These are phyloP conservation scores for Penicillium odoratum DNA, from an alignment of 495 filamentous ascomycete species.

Conservation along the genomic window DNA sequence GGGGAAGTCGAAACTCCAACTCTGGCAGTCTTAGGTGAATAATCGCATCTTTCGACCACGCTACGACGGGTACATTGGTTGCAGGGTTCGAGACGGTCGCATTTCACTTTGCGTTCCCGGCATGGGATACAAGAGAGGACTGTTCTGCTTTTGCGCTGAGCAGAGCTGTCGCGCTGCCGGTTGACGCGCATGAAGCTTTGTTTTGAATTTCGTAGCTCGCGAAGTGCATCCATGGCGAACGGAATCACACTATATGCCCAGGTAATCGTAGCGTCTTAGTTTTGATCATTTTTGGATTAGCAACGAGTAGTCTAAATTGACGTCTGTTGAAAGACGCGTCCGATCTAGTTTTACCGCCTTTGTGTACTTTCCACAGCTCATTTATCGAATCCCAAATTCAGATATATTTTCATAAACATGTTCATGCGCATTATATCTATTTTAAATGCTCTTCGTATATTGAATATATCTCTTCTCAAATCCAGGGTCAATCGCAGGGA, in stretches of 20 bases:
- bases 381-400: too few species aligned
- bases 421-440: too few species aligned
- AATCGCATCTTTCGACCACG: not conserved
- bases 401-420: too few species aligned
- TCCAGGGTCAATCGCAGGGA: too few species aligned
- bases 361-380: too few species aligned
- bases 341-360: too few species aligned
- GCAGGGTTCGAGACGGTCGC: conserved; percentile 4
- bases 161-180: not conserved
- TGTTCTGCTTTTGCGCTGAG: conserved; percentile 3
- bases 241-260: not conserved
- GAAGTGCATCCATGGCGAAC: conserved; percentile 1
- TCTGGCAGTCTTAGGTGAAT: not conserved
- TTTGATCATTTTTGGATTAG: not conserved
- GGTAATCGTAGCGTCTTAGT: not conserved
- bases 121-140: conserved; percentile 3
- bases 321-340: too few species aligned
- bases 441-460: too few species aligned
- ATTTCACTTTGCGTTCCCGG: conserved; percentile 7
- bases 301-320: too few species aligned
- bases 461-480: too few species aligned
- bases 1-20: not conserved
- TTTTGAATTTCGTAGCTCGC: conserved; percentile 2
- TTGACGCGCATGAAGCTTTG: conserved; percentile 9
- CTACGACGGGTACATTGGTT: conserved; percentile 1